phyloP scores from a whole-genome alignment of 2,329 filamentous ascomycete genomes.

The Aspergillus clavatus region DNA sequence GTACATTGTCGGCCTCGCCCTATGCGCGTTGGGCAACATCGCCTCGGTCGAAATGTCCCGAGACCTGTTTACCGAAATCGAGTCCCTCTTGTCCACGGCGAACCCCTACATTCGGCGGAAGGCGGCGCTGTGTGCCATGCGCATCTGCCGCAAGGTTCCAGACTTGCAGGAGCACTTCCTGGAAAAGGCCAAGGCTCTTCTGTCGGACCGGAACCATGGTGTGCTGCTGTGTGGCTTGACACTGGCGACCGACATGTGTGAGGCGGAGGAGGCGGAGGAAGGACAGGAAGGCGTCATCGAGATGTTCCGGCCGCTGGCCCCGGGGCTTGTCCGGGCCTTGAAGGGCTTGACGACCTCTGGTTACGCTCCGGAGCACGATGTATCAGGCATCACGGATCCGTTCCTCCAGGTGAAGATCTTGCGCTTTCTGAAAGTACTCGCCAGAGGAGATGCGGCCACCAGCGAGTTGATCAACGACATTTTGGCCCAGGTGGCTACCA shows the following conservation, averaged over 20 bases:
- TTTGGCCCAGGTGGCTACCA: slow-evolving; percentile 91
- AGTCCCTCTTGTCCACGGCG: slow-evolving; percentile 81
- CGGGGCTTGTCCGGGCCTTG: slow-evolving; percentile 78
- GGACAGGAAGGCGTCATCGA: slow-evolving; percentile 87
- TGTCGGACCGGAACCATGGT: slow-evolving; percentile 92
- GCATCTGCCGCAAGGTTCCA: slow-evolving; percentile 95
- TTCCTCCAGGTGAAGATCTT: slow-evolving; percentile 97
- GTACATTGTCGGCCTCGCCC: slow-evolving; percentile 92
- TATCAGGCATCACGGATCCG: slow-evolving; percentile 95
- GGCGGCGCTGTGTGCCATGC: slow-evolving; percentile 97
- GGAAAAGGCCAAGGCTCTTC: slow-evolving; percentile 81
- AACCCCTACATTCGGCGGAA: slow-evolving; percentile 99
- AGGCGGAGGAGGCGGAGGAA: slow-evolving; percentile 87
- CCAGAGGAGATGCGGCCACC: slow-evolving; percentile 75
- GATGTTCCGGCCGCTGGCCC: slow-evolving; percentile 82
- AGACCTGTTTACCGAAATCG: slow-evolving; percentile 94
- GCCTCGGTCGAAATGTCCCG: slow-evolving; percentile 97
- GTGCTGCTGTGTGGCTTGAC: slow-evolving; percentile 91
- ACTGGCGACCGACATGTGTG: slow-evolving; percentile 84
- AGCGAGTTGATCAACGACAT: slow-evolving; percentile 99
- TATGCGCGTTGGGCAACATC: slow-evolving; percentile 96
- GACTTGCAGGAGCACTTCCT: slow-evolving; percentile 96
- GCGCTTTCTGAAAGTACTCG: slow-evolving; percentile 76
- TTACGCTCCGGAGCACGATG: slow-evolving; percentile 96
- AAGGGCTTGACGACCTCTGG: slow-evolving; percentile 92